These are phyloP conservation scores for Dispira simplex DNA, from an alignment of 192 early-diverging fungal species.

Conservation along the genomic window DNA sequence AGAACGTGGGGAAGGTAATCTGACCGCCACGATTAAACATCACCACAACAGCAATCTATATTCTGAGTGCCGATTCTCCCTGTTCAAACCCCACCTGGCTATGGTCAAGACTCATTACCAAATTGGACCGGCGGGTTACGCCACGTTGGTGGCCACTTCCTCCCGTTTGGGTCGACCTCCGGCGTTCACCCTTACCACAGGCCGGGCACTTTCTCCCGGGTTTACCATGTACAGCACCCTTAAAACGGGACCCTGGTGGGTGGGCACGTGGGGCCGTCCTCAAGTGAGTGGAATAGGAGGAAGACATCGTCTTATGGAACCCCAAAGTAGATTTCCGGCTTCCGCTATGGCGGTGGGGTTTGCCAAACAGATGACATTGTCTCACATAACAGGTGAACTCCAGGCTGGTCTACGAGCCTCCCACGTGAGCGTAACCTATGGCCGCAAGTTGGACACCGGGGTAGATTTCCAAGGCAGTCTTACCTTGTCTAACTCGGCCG, in stretches of 20 bases:
- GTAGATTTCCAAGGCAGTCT: not conserved
- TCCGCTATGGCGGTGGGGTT: not conserved
- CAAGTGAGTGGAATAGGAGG: not conserved
- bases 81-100: not conserved
- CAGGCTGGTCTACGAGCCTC: conserved; percentile 14
- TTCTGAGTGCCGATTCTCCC: not conserved
- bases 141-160: not conserved
- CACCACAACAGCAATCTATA: conserved; percentile 5
- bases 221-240: not conserved
- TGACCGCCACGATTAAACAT: not conserved
- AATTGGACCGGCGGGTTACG: not conserved
- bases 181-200: not conserved
- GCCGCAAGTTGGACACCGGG: conserved; percentile 9
- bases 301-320: not conserved
- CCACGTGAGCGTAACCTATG: conserved; percentile 14
- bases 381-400: not conserved
- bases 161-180: not conserved
- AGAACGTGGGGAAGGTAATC: not conserved
- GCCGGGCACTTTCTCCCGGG: not conserved
- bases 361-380: not conserved
- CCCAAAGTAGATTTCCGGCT: not conserved
- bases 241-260: conserved; percentile 2
- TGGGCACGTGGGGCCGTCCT: conserved; percentile 1
- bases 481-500: conserved; percentile 29
- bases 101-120: not conserved